These are phyloP conservation scores for Candida ortonii DNA, from an alignment of 805 yeast species.

Conservation along the genomic window DNA sequence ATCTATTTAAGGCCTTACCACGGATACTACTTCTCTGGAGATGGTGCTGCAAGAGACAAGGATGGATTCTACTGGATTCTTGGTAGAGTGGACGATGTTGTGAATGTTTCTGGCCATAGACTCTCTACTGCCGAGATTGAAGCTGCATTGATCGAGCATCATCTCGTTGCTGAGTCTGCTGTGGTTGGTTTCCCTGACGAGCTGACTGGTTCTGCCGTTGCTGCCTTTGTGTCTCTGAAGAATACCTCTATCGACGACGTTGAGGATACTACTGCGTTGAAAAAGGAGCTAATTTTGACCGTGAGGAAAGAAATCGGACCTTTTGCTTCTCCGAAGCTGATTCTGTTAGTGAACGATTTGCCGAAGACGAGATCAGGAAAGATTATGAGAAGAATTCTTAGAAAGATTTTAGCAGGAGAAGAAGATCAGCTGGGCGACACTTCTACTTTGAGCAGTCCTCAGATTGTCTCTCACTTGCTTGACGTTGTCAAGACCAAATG, in stretches of 20 bases:
- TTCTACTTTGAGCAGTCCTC: conserved; percentile 74
- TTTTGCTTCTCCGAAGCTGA: conserved; percentile 79
- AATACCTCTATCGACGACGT: conserved; percentile 45
- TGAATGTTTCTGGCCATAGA: conserved; percentile 83
- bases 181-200: conserved; percentile 83
- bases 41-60: conserved; percentile 82
- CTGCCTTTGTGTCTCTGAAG: conserved; percentile 76
- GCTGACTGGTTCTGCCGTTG: conserved; percentile 83
- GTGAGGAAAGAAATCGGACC: conserved; percentile 83
- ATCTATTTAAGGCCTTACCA: conserved; percentile 83
- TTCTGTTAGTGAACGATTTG: conserved; percentile 69
- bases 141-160: conserved; percentile 74
- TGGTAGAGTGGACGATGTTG: conserved; percentile 88
- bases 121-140: conserved; percentile 88
- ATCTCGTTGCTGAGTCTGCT: conserved; percentile 71
- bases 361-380: conserved; percentile 87
- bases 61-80: conserved; percentile 85
- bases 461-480: conserved; percentile 65
- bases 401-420: conserved; percentile 72
- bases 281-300: conserved; percentile 62
- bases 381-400: conserved; percentile 81
- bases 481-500: conserved; percentile 39
- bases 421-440: conserved; percentile 81
- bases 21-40: conserved; percentile 83
- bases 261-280: conserved; percentile 50